These are phyloP conservation scores for Rutstroemia sydowiana DNA, from an alignment of 2,329 filamentous ascomycete species.

Conservation along the genomic window DNA sequence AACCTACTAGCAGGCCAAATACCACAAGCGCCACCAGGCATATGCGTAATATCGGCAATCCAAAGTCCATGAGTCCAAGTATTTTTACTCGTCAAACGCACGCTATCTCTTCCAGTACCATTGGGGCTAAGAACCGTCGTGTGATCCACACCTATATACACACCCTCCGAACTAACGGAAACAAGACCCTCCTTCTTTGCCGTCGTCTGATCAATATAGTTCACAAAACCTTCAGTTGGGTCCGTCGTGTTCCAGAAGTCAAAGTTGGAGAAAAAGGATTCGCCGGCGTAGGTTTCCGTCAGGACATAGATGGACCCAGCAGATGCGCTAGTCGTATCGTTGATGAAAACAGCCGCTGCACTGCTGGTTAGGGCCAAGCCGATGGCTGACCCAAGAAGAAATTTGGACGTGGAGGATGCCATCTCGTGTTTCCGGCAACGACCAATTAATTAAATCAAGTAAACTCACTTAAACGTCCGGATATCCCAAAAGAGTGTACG, in stretches of 20 bases:
- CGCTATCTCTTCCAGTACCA: conserved; percentile 57
- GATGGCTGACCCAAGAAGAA: too few relatives aligned
- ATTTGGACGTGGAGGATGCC: too few relatives aligned
- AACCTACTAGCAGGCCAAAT: conserved; percentile 57
- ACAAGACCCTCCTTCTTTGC: conserved; percentile 52
- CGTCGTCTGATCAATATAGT: conserved; percentile 44
- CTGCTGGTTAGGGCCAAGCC: too few relatives aligned
- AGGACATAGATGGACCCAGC: too few relatives aligned
- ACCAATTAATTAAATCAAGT: too few relatives aligned
- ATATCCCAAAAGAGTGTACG: too few relatives aligned
- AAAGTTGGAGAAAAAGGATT: conserved; percentile 41
- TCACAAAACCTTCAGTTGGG: conserved; percentile 60
- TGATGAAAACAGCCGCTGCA: too few relatives aligned
- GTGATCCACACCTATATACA: conserved; percentile 65
- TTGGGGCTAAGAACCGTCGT: conserved; percentile 44
- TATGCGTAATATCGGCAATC: conserved; percentile 50
- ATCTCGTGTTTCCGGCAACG: too few relatives aligned
- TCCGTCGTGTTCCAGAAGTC: conserved; percentile 46
- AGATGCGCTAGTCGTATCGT: too few relatives aligned
- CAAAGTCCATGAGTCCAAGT: conserved; percentile 49
- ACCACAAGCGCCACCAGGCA: conserved; percentile 49
- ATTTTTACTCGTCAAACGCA: conserved; percentile 54
- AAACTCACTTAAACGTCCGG: too few relatives aligned
- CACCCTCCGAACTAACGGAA: conserved; percentile 44
- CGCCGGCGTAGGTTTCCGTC: conserved; percentile 34